These are phyloP conservation scores for Chenopodium berlandieri DNA, from an alignment of 148 eudicot species.

Conservation along the genomic window DNA sequence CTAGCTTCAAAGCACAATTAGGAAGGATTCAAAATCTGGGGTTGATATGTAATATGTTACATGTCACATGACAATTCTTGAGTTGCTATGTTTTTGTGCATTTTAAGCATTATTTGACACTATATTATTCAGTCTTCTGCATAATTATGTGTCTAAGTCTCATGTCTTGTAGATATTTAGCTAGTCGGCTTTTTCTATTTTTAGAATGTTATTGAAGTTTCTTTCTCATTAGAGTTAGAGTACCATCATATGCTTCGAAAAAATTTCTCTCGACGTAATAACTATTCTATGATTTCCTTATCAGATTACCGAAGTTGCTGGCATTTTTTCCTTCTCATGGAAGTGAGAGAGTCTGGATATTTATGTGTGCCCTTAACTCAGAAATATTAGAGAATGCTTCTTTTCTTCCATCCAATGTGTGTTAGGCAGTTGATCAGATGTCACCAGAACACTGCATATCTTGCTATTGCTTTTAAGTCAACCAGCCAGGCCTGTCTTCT, in stretches of 20 bases:
- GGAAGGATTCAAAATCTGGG: not conserved
- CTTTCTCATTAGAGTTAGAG: not conserved
- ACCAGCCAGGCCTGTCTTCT: conserved; percentile 25
- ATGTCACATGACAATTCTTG: not conserved
- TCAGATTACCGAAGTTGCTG: conserved; percentile 8
- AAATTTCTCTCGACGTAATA: not conserved
- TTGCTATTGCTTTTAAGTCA: conserved; percentile 30
- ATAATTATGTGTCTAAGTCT: too few species aligned
- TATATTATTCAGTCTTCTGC: too few species aligned
- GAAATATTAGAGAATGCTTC: conserved; percentile 22
- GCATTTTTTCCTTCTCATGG: not conserved
- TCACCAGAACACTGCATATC: conserved; percentile 19
- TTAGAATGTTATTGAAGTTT: not conserved
- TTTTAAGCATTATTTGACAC: not conserved
- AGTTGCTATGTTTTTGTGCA: conserved; percentile 2
- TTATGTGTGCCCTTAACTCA: not conserved
- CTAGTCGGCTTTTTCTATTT: too few species aligned
- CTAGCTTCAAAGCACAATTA: too few species aligned
- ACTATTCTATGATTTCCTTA: not conserved
- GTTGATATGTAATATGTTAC: not conserved
- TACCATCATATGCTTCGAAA: not conserved
- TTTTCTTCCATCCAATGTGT: conserved; percentile 24
- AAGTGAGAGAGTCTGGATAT: conserved; percentile 3
- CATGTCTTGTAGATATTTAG: too few species aligned
- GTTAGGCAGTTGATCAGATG: conserved; percentile 27